Evolutionary conservation across 352 stramenopile genomes (phyloP).

Genomic region (Phytophthora uliginosa): DNA sequence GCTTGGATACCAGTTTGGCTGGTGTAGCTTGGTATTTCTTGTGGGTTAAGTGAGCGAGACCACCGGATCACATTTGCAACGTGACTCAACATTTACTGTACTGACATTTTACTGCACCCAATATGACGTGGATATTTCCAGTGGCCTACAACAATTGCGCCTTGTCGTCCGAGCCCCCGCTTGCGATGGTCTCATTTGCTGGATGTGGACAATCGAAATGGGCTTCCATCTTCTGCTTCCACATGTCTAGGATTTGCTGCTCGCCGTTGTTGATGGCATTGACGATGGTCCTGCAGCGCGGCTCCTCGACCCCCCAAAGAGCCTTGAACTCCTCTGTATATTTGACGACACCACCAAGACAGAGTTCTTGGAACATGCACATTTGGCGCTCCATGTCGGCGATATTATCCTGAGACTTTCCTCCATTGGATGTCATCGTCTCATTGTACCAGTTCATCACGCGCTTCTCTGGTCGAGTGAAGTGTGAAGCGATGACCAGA

Average conservation of each 20-base stretch:
- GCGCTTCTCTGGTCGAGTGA: constrained; percentile 37
- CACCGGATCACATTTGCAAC: too few species aligned
- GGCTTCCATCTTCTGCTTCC: constrained; percentile 43
- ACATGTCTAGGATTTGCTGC: constrained; percentile 33
- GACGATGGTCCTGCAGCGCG: constrained; percentile 49
- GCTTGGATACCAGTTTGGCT: too few species aligned
- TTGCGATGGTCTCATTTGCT: constrained; percentile 11
- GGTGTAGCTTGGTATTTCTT: too few species aligned
- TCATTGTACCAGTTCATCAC: constrained; percentile 51
- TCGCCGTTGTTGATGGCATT: constrained; percentile 44
- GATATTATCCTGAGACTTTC: constrained; percentile 29
- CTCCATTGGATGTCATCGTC: constrained; percentile 30
- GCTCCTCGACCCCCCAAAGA: constrained; percentile 42
- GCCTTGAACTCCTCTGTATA: constrained; percentile 56
- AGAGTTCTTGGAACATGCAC: constrained; percentile 61
- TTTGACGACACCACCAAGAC: constrained; percentile 48
- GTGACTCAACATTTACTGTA: constrained; percentile 3
- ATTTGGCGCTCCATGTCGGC: constrained; percentile 59
- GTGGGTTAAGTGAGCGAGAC: too few species aligned
- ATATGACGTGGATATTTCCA: constrained; percentile 14
- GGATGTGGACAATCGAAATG: constrained; percentile 51
- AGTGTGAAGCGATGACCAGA: constrained; percentile 34
- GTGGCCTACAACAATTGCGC: constrained; percentile 1
- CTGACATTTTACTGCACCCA: neutral
- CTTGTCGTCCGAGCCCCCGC: too few species aligned